Evolutionary conservation across 805 yeast genomes (phyloP).

Genomic region (Candida xiaguanensis): DNA sequence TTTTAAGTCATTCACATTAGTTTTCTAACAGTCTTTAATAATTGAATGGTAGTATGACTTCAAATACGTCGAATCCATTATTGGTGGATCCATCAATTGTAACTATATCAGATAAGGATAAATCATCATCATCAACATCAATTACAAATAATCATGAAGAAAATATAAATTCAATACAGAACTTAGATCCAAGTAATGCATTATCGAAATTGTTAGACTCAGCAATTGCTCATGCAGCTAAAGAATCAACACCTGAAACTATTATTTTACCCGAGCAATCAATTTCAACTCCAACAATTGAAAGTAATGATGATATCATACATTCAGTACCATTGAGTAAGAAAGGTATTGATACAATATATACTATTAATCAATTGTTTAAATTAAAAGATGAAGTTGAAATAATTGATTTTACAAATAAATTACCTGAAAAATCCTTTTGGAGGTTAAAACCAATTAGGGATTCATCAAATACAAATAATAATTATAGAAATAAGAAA

Average conservation of each 20-base stretch:
- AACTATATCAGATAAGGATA: constrained; percentile 12
- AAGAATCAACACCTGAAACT: constrained; percentile 37
- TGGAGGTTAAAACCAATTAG: constrained; percentile 34
- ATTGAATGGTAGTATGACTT: background rate
- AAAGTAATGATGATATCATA: background rate
- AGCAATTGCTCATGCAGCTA: constrained; percentile 47
- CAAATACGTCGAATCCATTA: constrained; percentile 16
- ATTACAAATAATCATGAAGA: background rate
- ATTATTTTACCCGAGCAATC: background rate
- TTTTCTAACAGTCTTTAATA: background rate
- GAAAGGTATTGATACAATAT: constrained; percentile 11
- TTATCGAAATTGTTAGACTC: constrained; percentile 41
- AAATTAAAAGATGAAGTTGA: constrained; percentile 33
- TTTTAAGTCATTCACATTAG: no score
- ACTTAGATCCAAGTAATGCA: constrained; percentile 31
- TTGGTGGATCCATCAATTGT: constrained; percentile 31
- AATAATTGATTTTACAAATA: constrained; percentile 23
- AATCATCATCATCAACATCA: background rate
- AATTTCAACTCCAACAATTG: background rate
- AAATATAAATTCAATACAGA: constrained; percentile 7
- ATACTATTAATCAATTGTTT: constrained; percentile 27
- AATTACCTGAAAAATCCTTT: constrained; percentile 46
- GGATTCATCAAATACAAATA: background rate
- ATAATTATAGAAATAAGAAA: constrained; percentile 15
- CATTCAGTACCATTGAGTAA: constrained; percentile 6